Evolutionary conservation across 257 asterid genomes (phyloP), one percentile per base, ranked within the genome.

Genomic region (Solanum virginianum): DNA sequence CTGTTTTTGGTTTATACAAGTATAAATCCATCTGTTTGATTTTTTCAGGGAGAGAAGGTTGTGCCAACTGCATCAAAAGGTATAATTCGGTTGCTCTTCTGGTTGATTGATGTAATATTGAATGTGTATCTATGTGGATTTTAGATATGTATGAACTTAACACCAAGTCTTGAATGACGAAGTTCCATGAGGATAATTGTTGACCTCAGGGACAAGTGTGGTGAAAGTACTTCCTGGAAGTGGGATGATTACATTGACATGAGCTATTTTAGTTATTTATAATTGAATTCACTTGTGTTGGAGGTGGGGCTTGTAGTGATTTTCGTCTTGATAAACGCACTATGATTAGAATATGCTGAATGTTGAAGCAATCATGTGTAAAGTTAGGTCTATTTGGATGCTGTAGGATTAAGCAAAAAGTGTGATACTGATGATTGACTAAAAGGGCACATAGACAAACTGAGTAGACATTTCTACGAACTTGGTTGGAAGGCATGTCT

Each of bases 21-120:
- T 60, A n/a, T 16, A 13, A 18, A 43, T n/a, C 20, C 14, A 59
- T 43, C 2, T 80, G 43, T 80, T 53, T 55, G 32, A 24, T 53
- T 16, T 22, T 72, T 84, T 84, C 87, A 84, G 87, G 87, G 81
- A 63, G 87, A 41, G 36, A 84, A 84, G 56, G 43, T 1, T 59
- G 49, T 72, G 71, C 80, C 77, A 4, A 36, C 77, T 75, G 83
- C 54, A 29, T 57, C 81, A 36, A 71, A 62, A 41, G 87, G 86
- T 75, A 60, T 51, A n/a, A 47, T 32, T 39, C 47, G 45, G 10
- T 32, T 15, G 8, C 41, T 24, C 18, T 77, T 49, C n/a, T 49
- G 62, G 16, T 53, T 53, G 66, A 10, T 79, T 53, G 17, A 16
- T 79, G 65, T 53, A 15, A 53, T 79, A 54, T 10, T 79, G 29